These are phyloP conservation scores for Cladosporium sp. DNA, from an alignment of 2,329 filamentous ascomycete genomes.

Conservation along the genomic window DNA sequence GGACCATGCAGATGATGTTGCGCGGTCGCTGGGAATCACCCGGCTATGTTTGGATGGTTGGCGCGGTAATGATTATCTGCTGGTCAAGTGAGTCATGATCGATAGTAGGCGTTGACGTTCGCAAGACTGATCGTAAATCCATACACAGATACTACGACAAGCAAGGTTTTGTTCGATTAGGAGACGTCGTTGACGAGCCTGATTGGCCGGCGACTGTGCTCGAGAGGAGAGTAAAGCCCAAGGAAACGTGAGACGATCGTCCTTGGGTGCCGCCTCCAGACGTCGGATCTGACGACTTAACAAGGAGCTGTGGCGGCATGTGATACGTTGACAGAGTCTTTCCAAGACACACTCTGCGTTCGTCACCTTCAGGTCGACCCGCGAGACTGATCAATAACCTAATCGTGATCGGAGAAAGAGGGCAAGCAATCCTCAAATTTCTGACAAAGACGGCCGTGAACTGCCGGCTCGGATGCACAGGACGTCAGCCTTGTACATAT, in stretches of 20 bases:
- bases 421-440: too few species aligned
- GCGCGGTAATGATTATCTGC: slow-evolving; percentile 16
- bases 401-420: too few species aligned
- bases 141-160: slow-evolving; percentile 17
- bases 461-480: neutral
- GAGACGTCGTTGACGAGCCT: slow-evolving; percentile 14
- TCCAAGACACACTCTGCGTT: too few species aligned
- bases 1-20: slow-evolving; percentile 13
- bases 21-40: neutral
- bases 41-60: slow-evolving; percentile 19
- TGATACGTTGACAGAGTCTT: too few species aligned
- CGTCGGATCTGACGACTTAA: too few species aligned
- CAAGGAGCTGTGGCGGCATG: too few species aligned
- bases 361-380: too few species aligned
- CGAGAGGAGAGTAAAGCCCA: slow-evolving; percentile 3
- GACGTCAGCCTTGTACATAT: neutral
- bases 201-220: slow-evolving; percentile 17
- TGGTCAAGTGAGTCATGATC: slow-evolving; percentile 15
- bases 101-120: neutral
- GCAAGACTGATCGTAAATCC: neutral
- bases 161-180: slow-evolving; percentile 15
- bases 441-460: too few species aligned
- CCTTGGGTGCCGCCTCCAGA: too few species aligned
- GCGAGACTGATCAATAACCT: too few species aligned
- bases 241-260: neutral